A percentile compares a stretch with the other conserved stretches of the same genome.
Conservation (phyloP, 108 stramenopile species). For the Cyclotella cryptica region DNA sequence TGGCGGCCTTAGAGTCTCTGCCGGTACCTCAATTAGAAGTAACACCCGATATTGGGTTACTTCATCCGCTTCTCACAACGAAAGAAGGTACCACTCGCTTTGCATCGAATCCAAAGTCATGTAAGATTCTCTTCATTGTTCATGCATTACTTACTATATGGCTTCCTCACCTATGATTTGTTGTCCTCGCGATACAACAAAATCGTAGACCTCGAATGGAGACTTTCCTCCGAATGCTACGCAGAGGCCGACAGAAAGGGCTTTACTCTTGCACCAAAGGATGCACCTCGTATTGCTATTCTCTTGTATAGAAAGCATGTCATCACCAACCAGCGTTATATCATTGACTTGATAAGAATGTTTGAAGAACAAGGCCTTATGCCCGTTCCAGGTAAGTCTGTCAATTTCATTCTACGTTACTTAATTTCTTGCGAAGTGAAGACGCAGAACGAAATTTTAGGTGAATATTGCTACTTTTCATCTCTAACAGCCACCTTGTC, state of each 20-base stretch:
- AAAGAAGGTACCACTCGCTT: slow-evolving; percentile 2
- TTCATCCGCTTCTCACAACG: slow-evolving; percentile 65
- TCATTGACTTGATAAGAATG: slow-evolving; percentile 66
- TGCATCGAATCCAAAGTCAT: slow-evolving; percentile 36
- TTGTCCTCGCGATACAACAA: slow-evolving; percentile 17
- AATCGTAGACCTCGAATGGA: slow-evolving; percentile 71
- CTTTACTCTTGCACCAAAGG: slow-evolving; percentile 52
- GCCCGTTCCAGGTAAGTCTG: slow-evolving; percentile 54
- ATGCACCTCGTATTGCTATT: slow-evolving; percentile 75
- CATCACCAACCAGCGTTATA: slow-evolving; percentile 82
- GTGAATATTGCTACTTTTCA: no score
- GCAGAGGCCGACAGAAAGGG: slow-evolving; percentile 39
- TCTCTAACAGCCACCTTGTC: no score
- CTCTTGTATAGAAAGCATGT: slow-evolving; percentile 89
- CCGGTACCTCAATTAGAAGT: slow-evolving; percentile 60
- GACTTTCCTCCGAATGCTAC: slow-evolving; percentile 51
- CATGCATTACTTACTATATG: not conserved
- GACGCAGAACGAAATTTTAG: no score
- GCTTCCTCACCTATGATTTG: not conserved
- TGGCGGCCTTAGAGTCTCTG: slow-evolving; percentile 26
- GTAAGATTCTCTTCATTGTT: not conserved
- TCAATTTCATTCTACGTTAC: no score
- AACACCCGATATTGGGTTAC: slow-evolving; percentile 82
- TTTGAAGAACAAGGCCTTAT: slow-evolving; percentile 77
- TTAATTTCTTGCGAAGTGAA: no score